Evolutionary conservation across 257 asterid species (phyloP).

Genomic region (Anisodus tanguticus): DNA sequence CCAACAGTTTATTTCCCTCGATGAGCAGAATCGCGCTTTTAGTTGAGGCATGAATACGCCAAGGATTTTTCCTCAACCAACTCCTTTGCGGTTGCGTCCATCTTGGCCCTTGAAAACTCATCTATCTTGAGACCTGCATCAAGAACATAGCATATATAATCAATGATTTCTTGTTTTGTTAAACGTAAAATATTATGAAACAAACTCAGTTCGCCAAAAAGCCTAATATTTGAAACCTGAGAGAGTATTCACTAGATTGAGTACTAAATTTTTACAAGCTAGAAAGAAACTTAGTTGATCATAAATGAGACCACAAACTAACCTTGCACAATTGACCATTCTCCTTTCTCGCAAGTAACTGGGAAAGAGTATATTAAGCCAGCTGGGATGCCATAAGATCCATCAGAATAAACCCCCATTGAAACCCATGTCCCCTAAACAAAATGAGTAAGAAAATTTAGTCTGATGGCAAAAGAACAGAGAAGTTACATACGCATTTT

Average conservation of each 20-base stretch:
- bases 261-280: neutral
- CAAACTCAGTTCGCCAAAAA: neutral
- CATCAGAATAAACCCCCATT: constrained; percentile 89
- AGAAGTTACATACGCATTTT: neutral
- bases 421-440: constrained; percentile 82
- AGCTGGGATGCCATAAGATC: constrained; percentile 71
- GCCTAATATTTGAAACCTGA: neutral
- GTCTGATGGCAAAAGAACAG: neutral
- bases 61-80: constrained; percentile 68
- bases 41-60: constrained; percentile 68
- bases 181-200: neutral
- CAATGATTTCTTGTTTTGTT: neutral
- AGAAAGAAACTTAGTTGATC: neutral
- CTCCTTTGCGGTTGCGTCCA: constrained; percentile 70
- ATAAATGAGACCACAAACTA: neutral
- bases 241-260: neutral
- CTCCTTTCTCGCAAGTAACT: constrained; percentile 76
- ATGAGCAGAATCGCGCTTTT: neutral
- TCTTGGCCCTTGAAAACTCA: constrained; percentile 71
- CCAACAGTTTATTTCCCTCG: neutral
- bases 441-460: neutral
- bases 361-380: constrained; percentile 86
- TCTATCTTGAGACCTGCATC: constrained; percentile 65
- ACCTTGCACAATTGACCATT: constrained; percentile 91
- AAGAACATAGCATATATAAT: neutral